Conservation (phyloP, 2,329 filamentous ascomycete genomes). For the Fusarium sp. region DNA sequence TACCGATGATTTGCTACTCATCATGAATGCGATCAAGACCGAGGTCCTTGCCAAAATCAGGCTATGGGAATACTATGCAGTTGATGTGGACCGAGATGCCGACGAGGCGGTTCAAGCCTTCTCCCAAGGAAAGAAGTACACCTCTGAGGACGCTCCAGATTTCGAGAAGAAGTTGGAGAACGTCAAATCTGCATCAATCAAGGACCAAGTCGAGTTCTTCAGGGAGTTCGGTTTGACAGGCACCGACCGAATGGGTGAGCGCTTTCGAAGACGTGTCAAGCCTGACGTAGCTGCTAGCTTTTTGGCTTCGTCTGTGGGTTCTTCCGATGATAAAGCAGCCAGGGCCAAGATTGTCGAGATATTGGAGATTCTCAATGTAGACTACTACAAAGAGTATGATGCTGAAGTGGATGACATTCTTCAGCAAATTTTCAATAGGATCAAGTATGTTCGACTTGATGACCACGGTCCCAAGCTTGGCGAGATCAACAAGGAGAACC, state of each 20-base stretch:
- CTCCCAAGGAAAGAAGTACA: constrained; percentile 66
- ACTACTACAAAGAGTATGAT: constrained; percentile 93
- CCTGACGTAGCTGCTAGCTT: constrained; percentile 72
- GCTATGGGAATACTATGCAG: constrained; percentile 93
- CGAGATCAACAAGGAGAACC: constrained; percentile 77
- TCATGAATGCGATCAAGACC: constrained; percentile 87
- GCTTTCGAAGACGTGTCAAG: constrained; percentile 77
- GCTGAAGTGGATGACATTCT: constrained; percentile 82
- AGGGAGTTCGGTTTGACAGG: constrained; percentile 75
- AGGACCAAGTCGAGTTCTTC: constrained; percentile 69
- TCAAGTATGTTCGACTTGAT: constrained; percentile 95
- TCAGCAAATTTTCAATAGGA: constrained; percentile 91
- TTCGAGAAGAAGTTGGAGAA: constrained; percentile 55
- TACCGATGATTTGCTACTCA: constrained; percentile 75
- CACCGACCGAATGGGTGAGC: constrained; percentile 78
- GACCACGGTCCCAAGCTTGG: constrained; percentile 89
- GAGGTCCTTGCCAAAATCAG: constrained; percentile 80
- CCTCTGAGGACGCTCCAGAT: constrained; percentile 56
- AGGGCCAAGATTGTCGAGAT: constrained; percentile 68
- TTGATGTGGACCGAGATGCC: constrained; percentile 79
- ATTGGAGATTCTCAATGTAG: constrained; percentile 85
- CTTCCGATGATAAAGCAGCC: constrained; percentile 66
- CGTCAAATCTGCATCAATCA: constrained; percentile 55
- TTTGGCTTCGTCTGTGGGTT: constrained; percentile 60
- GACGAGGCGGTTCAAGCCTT: constrained; percentile 77